Base-by-base conservation (phyloP, 805 yeast genomes). In the Candida argentea region DNA sequence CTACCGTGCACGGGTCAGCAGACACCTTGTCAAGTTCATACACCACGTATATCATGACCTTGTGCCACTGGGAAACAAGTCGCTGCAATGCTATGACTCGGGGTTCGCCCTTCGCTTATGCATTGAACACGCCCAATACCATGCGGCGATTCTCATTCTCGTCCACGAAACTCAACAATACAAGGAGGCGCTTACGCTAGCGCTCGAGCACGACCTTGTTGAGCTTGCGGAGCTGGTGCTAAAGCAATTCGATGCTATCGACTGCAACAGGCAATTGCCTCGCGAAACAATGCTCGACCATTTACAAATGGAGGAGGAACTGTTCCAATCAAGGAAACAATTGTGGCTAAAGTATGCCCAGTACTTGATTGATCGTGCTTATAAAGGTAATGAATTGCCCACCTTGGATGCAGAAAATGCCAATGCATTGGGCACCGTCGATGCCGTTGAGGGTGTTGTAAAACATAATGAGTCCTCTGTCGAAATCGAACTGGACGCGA, bases 171-270 rank as follows among this genome's bases (percentile, higher is more conserved):
- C 84, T 51, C 71, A 66, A 4, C 62, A 81, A 25, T 82, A 67
- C 44, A 94, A 85, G 35, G 86, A 82, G 30, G 96, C 97, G 0
- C 73, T 87, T 20, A 64, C 65, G 27, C 49, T 91, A 31, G 89
- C 95, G 0, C 56, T 91, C 25, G 65, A 70, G 4, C 55, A 72
- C 35, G 70, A 70, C 19, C 55, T 78, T 40, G 52, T 73, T 5
- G 77, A 75, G 14, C 55, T 72, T 24, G 87, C 55, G 1, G 61
- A 55, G 24, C 49, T 44, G 35, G 57, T 61, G 2, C 38, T 61
- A 28, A 46, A 43, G 20, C 49, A 46, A 16, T 58, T 47, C 33
- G 62, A 54, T 25, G 50, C 55, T 27, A 37, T 24, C 25, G 29
- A 37, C 6, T 29, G 34, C 2, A 25, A 34, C 19, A 14, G 18